phyloP scores from a whole-genome alignment of 441 rosid species.

The Gossypium davidsonii region DNA sequence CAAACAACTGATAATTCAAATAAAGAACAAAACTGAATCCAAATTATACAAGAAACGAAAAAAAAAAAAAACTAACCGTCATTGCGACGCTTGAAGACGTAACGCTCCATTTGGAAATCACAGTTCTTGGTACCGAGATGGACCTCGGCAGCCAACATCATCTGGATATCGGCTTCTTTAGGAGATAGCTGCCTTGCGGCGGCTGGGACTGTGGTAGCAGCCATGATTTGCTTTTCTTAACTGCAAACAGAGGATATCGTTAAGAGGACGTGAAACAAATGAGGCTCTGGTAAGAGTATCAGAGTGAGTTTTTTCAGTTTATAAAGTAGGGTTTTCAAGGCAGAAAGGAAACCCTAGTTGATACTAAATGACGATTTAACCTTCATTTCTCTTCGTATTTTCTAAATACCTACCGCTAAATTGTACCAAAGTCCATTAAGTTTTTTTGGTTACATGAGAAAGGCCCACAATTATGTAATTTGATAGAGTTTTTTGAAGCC shows the following conservation, averaged over 20 bases:
- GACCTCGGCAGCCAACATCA: constrained; percentile 90
- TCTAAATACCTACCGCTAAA: background rate
- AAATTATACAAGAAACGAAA: background rate
- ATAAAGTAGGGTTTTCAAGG: background rate
- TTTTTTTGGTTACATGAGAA: too few species aligned
- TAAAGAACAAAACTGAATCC: background rate
- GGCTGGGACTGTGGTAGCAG: constrained; percentile 13
- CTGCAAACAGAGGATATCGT: background rate
- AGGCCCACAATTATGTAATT: too few species aligned
- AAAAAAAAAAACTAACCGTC: background rate
- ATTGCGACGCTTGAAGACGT: constrained; percentile 74
- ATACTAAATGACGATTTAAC: background rate
- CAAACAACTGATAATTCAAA: background rate
- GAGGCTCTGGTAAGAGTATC: background rate
- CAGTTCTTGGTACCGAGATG: constrained; percentile 91
- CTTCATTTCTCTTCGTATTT: background rate
- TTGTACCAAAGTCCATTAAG: background rate
- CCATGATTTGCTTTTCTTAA: constrained; percentile 16
- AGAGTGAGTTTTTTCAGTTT: background rate
- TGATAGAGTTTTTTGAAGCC: too few species aligned
- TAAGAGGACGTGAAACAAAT: background rate
- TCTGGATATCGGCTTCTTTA: constrained; percentile 69
- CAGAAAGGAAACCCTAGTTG: constrained; percentile 11
- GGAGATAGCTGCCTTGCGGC: constrained; percentile 41
- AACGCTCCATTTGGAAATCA: constrained; percentile 90